These are phyloP conservation scores for Mortierella alpina DNA, from an alignment of 192 early-diverging fungal genomes.

Conservation along the genomic window DNA sequence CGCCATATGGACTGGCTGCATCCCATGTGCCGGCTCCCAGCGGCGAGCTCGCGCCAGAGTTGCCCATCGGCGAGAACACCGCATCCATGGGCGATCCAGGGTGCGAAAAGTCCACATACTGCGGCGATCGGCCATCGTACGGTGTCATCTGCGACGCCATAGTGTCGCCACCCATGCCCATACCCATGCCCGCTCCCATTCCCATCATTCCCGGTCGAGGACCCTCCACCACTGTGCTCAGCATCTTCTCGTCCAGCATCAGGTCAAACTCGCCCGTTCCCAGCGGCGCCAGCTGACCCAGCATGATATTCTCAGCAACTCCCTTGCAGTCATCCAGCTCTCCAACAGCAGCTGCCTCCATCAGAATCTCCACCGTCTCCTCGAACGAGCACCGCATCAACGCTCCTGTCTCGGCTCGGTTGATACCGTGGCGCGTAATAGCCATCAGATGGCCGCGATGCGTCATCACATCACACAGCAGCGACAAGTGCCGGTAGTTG, in stretches of 20 bases:
- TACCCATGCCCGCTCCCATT: constrained; percentile 61
- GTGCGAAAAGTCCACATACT: constrained; percentile 67
- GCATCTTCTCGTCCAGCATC: constrained; percentile 92
- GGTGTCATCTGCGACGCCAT: constrained; percentile 86
- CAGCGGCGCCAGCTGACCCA: constrained; percentile 96
- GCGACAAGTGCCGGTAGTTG: constrained; percentile 96
- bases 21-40: constrained; percentile 53
- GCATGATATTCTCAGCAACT: constrained; percentile 97
- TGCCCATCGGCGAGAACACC: constrained; percentile 86
- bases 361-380: constrained; percentile 98
- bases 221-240: constrained; percentile 74
- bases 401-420: constrained; percentile 93
- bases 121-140: constrained; percentile 74
- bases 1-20: constrained; percentile 50
- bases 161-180: constrained; percentile 69
- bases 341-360: constrained; percentile 93
- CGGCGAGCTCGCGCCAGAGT: constrained; percentile 76
- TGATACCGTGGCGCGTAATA: constrained; percentile 98
- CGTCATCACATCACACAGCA: constrained; percentile 98
- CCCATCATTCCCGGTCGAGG: constrained; percentile 61
- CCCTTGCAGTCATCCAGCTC: constrained; percentile 95
- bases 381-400: constrained; percentile 97
- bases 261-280: constrained; percentile 96
- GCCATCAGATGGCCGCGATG: constrained; percentile 93
- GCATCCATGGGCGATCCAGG: constrained; percentile 81